A percentile compares a stretch with the other conserved stretches of the same genome.
These are phyloP conservation scores for Yamadazyma songkhlaensis DNA, from an alignment of 1,139 yeast genomes.

Conservation along the genomic window DNA sequence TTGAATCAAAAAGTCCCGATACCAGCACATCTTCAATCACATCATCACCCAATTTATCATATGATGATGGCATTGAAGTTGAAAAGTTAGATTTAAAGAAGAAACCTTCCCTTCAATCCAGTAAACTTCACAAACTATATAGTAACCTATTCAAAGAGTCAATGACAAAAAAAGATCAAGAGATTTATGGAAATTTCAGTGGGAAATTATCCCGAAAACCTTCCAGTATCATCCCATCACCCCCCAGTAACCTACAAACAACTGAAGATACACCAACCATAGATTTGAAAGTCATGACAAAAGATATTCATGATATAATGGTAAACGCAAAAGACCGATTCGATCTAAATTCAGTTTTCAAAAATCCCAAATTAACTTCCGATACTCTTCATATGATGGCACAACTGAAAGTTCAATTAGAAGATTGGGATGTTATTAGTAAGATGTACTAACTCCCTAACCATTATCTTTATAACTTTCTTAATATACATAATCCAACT, in stretches of 20 bases:
- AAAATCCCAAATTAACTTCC: constrained; percentile 6
- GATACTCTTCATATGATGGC: constrained; percentile 16
- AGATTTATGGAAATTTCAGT: constrained; percentile 24
- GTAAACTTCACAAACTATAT: constrained; percentile 6
- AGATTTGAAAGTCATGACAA: constrained; percentile 22
- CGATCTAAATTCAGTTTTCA: constrained; percentile 5
- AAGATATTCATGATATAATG: constrained; percentile 28
- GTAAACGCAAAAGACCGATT: constrained; percentile 13
- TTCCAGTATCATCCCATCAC: neutral
- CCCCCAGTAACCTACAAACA: neutral
- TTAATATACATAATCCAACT: neutral
- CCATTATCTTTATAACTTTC: neutral
- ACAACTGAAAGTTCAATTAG: constrained; percentile 30
- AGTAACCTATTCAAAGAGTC: constrained; percentile 11
- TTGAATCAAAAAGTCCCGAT: constrained; percentile 3
- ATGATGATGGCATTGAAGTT: constrained; percentile 4
- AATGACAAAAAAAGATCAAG: constrained; percentile 9
- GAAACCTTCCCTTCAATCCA: constrained; percentile 1
- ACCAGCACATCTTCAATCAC: constrained; percentile 1
- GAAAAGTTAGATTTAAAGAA: neutral
- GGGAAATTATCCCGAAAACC: constrained; percentile 6
- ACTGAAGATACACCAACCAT: constrained; percentile 1
- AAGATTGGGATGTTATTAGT: constrained; percentile 46
- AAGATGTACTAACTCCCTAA: constrained; percentile 22
- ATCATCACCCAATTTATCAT: constrained; percentile 1